These are phyloP conservation scores for Raffaelea arxii DNA, from an alignment of 2,329 filamentous ascomycete species.

Conservation along the genomic window DNA sequence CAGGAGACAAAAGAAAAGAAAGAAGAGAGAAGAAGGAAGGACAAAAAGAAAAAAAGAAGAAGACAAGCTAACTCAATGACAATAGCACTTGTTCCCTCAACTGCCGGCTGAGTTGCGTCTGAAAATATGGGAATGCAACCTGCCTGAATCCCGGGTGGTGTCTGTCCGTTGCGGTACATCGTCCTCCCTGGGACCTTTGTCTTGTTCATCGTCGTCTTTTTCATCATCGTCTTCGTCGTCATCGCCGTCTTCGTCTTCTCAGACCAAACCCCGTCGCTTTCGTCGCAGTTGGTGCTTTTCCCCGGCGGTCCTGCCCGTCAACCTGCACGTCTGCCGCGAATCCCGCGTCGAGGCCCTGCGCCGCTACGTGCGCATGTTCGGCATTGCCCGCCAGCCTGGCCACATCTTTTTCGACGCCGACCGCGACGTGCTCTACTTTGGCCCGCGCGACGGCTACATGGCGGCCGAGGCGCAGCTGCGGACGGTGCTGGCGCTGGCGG, in stretches of 20 bases:
- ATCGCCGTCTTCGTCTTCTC: too few relatives aligned
- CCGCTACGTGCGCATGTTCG: constrained; percentile 30
- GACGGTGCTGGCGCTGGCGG: constrained; percentile 32
- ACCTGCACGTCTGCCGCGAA: constrained; percentile 36
- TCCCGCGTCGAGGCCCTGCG: constrained; percentile 33
- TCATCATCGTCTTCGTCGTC: constrained; percentile 10
- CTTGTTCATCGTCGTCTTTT: neutral
- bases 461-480: constrained; percentile 34
- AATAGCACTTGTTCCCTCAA: constrained; percentile 29
- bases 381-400: constrained; percentile 29
- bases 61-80: neutral
- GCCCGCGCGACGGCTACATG: constrained; percentile 33
- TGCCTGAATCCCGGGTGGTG: constrained; percentile 32
- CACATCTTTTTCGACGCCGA: constrained; percentile 31
- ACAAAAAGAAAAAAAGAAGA: neutral
- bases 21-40: neutral
- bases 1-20: neutral
- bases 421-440: constrained; percentile 38
- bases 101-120: constrained; percentile 38
- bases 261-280: too few relatives aligned
- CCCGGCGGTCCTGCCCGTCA: constrained; percentile 29
- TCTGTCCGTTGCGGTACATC: constrained; percentile 26
- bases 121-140: constrained; percentile 36
- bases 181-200: too few relatives aligned
- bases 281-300: constrained; percentile 37